A percentile compares a stretch with the other conserved stretches of the same genome.
Conservation (phyloP, 805 yeast species). For the Candida vaughaniae region DNA sequence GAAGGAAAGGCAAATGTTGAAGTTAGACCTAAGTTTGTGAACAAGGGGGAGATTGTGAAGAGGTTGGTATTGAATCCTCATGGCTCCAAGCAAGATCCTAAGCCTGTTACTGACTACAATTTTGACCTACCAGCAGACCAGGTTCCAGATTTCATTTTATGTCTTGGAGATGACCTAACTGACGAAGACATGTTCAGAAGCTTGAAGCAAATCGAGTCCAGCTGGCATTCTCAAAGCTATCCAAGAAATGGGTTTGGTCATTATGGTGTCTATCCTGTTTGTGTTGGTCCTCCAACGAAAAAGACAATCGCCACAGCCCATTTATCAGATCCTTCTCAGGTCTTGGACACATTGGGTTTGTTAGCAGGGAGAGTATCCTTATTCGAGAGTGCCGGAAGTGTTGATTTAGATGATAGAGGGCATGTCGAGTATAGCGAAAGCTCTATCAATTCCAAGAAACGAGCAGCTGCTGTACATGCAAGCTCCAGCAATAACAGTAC, state of each 20-base stretch:
- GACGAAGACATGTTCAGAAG: constrained; percentile 97
- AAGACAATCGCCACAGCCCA: constrained; percentile 84
- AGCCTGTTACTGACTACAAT: constrained; percentile 20
- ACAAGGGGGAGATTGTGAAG: constrained; percentile 94
- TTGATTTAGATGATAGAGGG: constrained; percentile 75
- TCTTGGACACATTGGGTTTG: constrained; percentile 78
- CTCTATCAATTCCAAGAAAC: constrained; percentile 40
- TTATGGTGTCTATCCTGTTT: constrained; percentile 76
- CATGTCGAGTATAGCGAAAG: constrained; percentile 54
- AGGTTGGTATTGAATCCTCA: constrained; percentile 66
- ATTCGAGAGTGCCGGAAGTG: constrained; percentile 76
- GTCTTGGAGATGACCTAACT: constrained; percentile 94
- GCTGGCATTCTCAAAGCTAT: constrained; percentile 45
- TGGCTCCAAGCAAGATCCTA: constrained; percentile 50
- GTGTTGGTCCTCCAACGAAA: constrained; percentile 91
- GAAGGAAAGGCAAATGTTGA: constrained; percentile 95
- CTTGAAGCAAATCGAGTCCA: constrained; percentile 58
- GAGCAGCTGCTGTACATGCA: constrained; percentile 21
- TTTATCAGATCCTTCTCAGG: constrained; percentile 79
- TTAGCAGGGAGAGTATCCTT: constrained; percentile 76
- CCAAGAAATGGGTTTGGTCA: constrained; percentile 47
- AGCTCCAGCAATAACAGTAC: no score
- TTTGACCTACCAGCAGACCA: constrained; percentile 38
- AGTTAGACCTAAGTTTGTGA: constrained; percentile 92
- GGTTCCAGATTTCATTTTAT: constrained; percentile 80